Conservation (phyloP, 345 rosid species). For the Euphorbia tirucalli region DNA sequence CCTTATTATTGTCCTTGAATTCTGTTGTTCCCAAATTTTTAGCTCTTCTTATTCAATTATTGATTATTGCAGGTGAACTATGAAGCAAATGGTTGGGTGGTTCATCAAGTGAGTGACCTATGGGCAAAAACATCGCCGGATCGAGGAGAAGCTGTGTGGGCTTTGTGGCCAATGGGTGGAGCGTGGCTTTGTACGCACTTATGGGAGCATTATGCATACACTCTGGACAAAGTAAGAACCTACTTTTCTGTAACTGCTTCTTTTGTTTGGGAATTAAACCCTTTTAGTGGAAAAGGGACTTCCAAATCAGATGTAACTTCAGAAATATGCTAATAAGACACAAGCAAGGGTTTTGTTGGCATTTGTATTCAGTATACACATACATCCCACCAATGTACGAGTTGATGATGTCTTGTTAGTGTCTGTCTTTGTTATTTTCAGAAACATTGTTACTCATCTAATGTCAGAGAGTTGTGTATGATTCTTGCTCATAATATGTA, state of each 20-base stretch:
- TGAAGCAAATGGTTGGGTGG: slow-evolving; percentile 83
- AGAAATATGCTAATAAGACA: background rate
- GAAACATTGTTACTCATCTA: background rate
- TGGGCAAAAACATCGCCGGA: slow-evolving; percentile 94
- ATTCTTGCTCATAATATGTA: background rate
- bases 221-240: slow-evolving; percentile 69
- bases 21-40: background rate
- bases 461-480: background rate
- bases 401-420: too few relatives aligned
- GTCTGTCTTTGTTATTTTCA: background rate
- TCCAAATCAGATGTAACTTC: background rate
- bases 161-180: slow-evolving; percentile 99
- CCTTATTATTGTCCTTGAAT: background rate
- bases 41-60: too few relatives aligned
- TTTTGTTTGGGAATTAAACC: background rate
- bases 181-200: slow-evolving; percentile 95
- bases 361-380: too few relatives aligned
- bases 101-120: slow-evolving; percentile 79
- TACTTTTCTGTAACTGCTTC: background rate
- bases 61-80: slow-evolving; percentile 98
- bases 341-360: too few relatives aligned
- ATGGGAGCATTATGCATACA: slow-evolving; percentile 89
- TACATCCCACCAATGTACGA: too few relatives aligned
- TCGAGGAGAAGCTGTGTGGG: slow-evolving; percentile 71
- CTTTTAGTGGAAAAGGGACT: background rate